Base-by-base conservation (phyloP, 202 grass and related monocot species). In the Carex arenaria region DNA sequence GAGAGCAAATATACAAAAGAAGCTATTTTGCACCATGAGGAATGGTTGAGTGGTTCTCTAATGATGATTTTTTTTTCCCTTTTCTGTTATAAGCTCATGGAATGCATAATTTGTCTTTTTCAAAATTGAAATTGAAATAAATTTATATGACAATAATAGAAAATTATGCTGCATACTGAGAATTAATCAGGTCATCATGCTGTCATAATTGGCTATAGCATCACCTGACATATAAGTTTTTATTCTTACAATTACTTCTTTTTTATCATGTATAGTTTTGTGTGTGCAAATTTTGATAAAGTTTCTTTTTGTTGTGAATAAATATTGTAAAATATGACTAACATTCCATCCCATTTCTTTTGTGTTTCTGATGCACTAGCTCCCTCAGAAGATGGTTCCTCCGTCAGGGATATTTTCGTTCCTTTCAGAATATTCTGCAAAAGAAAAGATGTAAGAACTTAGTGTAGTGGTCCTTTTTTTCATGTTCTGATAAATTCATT, bases 351-450 rank as follows among this genome's bases (percentile, higher is more conserved):
- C 0, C 30, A 36, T 67, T 67, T 56, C 18, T 38, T 57, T 54
- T 57, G n/a, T 43, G 14, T 59, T 34, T 77, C 15, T 60, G 53
- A 78, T 61, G 52, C 3, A 60, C 30, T 19, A 78, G 74, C 52
- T 38, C 54, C 54, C 54, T 60, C 43, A 9, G 85, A 86, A 30
- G 75, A 84, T 19, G 74, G n/a, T 31, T 30, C 31, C 69, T 66
- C 42, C 4, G 32, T 68, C 17, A 85, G 61, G 15, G 87, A 86
- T 8, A 52, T 89, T 34, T 89, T 89, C 20, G 20, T 85, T 83
- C 84, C 87, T 12, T 89, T 70, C 84, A 85, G 87, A 78, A 81
- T 80, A 59, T 89, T 89, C 34, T 89, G 87, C 77, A 82, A 72
- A 76, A 80, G 87, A 73, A 89, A 85, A 89, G 84, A 86, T 79